phyloP scores from a whole-genome alignment of 2,329 filamentous ascomycete genomes.

The Cercospora zeae-maydis region DNA sequence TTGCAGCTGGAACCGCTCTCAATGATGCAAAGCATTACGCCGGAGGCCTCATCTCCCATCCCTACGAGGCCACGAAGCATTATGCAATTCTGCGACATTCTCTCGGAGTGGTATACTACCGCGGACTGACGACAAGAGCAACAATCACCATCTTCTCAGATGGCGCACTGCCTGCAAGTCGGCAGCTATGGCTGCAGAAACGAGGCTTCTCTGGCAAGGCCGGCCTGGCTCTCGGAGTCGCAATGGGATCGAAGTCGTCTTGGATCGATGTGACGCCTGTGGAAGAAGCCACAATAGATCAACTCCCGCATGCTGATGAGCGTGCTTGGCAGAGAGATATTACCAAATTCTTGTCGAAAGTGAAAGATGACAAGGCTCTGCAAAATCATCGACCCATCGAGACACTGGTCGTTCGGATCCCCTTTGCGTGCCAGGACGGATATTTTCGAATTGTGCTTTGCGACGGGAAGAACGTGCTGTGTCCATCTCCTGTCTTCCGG shows the following conservation, averaged over 20 bases:
- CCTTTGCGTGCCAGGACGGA: constrained; percentile 12
- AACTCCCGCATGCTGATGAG: constrained; percentile 57
- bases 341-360: constrained; percentile 59
- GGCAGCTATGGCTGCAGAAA: constrained; percentile 64
- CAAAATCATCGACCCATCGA: constrained; percentile 12
- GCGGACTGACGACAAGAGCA: constrained; percentile 61
- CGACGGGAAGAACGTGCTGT: constrained; percentile 14
- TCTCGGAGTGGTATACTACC: constrained; percentile 15
- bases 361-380: constrained; percentile 25
- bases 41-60: constrained; percentile 15
- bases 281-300: constrained; percentile 44
- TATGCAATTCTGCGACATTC: constrained; percentile 15
- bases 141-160: constrained; percentile 63
- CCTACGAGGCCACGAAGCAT: constrained; percentile 13
- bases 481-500: constrained; percentile 17
- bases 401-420: constrained; percentile 11
- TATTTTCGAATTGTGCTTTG: constrained; percentile 19
- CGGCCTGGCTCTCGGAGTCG: constrained; percentile 63
- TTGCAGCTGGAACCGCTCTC: background rate
- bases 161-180: constrained; percentile 52
- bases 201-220: constrained; percentile 66
- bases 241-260: constrained; percentile 56
- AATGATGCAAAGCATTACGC: constrained; percentile 13
- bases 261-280: constrained; percentile 69
- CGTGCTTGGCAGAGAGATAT: constrained; percentile 67